Evolutionary conservation across 2,329 filamentous ascomycete genomes (phyloP).

Genomic region (Pyrenochaeta sp.): DNA sequence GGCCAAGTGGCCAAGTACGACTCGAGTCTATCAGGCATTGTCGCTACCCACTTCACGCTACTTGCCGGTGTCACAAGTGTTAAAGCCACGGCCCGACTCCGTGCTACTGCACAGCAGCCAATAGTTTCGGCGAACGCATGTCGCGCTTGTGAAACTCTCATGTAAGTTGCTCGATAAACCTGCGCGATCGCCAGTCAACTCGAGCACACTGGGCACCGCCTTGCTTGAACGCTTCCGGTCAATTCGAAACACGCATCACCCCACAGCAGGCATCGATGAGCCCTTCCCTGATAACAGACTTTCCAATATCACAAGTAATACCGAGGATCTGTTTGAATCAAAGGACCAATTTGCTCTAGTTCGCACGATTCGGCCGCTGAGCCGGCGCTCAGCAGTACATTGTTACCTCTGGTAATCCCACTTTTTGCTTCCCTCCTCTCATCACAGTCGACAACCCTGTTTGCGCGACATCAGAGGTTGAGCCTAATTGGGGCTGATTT

Average conservation of each 20-base stretch:
- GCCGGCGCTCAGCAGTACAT: conserved; percentile 2
- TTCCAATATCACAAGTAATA: conserved; percentile 7
- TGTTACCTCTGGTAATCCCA: conserved; percentile 4
- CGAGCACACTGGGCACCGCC: neutral
- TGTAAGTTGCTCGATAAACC: conserved; percentile 3
- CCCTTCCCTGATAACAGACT: conserved; percentile 1
- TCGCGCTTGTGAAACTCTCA: neutral
- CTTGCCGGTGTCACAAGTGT: neutral
- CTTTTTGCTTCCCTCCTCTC: neutral
- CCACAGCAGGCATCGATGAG: conserved; percentile 9
- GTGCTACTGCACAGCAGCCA: neutral
- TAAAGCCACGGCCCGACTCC: neutral
- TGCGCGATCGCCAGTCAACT: neutral
- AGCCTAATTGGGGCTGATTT: conserved; percentile 1
- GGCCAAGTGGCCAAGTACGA: neutral
- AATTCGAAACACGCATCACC: conserved; percentile 8
- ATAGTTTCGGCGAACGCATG: neutral
- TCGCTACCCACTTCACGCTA: neutral
- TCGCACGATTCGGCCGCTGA: conserved; percentile 1
- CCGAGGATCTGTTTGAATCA: conserved; percentile 10
- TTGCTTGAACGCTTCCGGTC: neutral
- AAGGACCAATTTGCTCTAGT: neutral
- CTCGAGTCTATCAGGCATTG: neutral
- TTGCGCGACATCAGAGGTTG: conserved; percentile 1
- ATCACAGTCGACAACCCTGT: conserved; percentile 13